Evolutionary conservation across 139 green algal genomes (phyloP), one percentile per base, ranked within the genome.

Genomic region (Eudorina sp.): DNA sequence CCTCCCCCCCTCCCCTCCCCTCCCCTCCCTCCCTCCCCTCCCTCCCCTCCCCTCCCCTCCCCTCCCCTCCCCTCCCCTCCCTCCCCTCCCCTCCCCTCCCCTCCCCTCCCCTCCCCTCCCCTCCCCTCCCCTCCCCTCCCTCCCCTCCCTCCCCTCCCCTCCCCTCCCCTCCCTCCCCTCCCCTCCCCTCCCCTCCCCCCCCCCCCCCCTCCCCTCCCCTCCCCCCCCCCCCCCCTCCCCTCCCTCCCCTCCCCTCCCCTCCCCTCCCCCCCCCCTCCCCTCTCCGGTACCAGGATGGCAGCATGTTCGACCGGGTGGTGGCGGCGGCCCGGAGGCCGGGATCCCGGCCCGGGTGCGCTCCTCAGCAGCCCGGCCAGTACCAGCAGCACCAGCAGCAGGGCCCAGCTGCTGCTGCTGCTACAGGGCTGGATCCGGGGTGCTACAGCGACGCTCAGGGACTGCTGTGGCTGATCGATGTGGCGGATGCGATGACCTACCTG

Each of bases 381-480:
- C 48, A 46, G 48, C 75, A 48, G 46, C 46, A 46, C 46, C 74
- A 68, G 48, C 48, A 25, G 46, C 43, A 4, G n/a, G 8, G 6
- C 29, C 29, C 36, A 36, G 68, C 38, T 25, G 73, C 38, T 18
- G 70, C 38, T 34, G 41, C 43, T 14, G 46, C 45, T 23, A 8
- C 45, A 43, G 45, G 27, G 13, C 41, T 29, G 51, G 75, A n/a
- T n/a, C 48, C 13, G 11, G 16, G 48, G 75, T 68, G 34, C 77
- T 87, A 87, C 81, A 87, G 43, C 36, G 81, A 87, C 19, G 45
- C 31, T 4, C 45, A 87, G 64, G 81, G 41, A 31, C 64, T 87
- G 21, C 6, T 68, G n/a, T 87, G 81, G 81, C 31, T 87, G 46
- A 68, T 78, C 2, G 81, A 87, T 19, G 31, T 53, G 45, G 81